Base-by-base conservation (phyloP, 768 basidiomycete species). In the Phanerochaete carnosa region DNA sequence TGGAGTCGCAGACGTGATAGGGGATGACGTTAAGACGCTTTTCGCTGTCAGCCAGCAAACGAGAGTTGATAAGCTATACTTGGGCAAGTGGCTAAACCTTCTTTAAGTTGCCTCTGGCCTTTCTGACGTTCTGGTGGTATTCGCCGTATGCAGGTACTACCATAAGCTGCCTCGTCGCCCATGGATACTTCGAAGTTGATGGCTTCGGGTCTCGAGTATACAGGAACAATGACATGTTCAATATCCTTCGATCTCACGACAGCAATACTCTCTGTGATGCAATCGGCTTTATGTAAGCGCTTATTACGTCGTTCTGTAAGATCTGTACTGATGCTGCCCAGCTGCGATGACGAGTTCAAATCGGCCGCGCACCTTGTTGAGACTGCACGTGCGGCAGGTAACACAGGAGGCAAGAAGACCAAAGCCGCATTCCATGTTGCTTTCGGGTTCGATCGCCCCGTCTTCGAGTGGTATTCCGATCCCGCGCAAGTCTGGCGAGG, bases 141-240 rank as follows among this genome's bases (percentile, higher is more conserved):
- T 11, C 2, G 13, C 43, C 13, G 4, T 25, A 19, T 12, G 7
- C 15, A 63, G 62, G 58, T n/a, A 52, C 51, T 19, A 55, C 62
- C 22, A 30, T 63, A 47, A 56, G 55, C n/a, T 60, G 58, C 39
- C 28, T 63, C 26, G 26, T 51, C 22, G 32, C 37, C 28, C 62
- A 50, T 8, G 62, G 62, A 3, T 60, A 59, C 39, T 63, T 63
- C 43, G 62, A 63, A 12, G 53, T 56, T 3, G 29, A 29, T 19
- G 58, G 55, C 12, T 51, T 55, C 30, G 39, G 43, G 13, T 12
- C 56, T 15, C 43, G 19, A n/a, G 57, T 30, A 16, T 46, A 4
- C 58, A 59, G 54, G 29, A 71, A 28, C 71, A 64, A 9, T 56
- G 58, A 57, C 52, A n/a, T 3, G 12, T 58, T 23, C 53, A 23